Conservation (phyloP, 768 basidiomycete genomes). For the Hysterangium stoloniferum region DNA sequence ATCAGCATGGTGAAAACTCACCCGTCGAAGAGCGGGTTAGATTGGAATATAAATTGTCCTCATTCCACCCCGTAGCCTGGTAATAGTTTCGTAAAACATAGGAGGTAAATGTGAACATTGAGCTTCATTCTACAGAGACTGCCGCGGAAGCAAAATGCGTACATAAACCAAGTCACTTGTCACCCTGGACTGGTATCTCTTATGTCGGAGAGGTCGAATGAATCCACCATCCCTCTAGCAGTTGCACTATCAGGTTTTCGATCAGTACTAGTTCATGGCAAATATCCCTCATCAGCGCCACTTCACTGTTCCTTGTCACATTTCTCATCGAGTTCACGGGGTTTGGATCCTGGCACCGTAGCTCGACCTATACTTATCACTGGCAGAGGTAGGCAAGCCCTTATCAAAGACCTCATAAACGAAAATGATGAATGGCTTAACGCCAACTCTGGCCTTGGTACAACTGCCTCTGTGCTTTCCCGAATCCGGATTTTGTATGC, state of each 20-base stretch:
- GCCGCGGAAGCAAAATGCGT: background rate
- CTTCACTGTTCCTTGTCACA: slow-evolving; percentile 57
- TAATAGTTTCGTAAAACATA: slow-evolving; percentile 88
- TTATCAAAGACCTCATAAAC: slow-evolving; percentile 29
- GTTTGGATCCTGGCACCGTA: slow-evolving; percentile 46
- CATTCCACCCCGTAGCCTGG: slow-evolving; percentile 92
- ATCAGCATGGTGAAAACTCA: slow-evolving; percentile 24
- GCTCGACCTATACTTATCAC: slow-evolving; percentile 31
- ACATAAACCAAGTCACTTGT: background rate
- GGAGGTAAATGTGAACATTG: slow-evolving; percentile 81
- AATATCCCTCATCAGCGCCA: slow-evolving; percentile 60
- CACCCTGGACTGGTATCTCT: too few species aligned
- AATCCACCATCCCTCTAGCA: slow-evolving; percentile 34
- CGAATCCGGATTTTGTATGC: slow-evolving; percentile 51
- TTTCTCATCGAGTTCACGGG: slow-evolving; percentile 24
- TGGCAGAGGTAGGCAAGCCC: background rate
- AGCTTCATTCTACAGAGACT: background rate
- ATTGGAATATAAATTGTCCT: slow-evolving; percentile 89
- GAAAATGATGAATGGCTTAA: slow-evolving; percentile 41
- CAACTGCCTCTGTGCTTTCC: slow-evolving; percentile 29
- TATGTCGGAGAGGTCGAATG: too few species aligned
- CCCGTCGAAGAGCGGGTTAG: slow-evolving; percentile 85
- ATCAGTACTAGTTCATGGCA: slow-evolving; percentile 55
- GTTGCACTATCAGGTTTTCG: slow-evolving; percentile 43
- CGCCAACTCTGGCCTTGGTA: slow-evolving; percentile 32